These are phyloP conservation scores for Triadica sebifera DNA, from an alignment of 345 rosid species.

Conservation along the genomic window DNA sequence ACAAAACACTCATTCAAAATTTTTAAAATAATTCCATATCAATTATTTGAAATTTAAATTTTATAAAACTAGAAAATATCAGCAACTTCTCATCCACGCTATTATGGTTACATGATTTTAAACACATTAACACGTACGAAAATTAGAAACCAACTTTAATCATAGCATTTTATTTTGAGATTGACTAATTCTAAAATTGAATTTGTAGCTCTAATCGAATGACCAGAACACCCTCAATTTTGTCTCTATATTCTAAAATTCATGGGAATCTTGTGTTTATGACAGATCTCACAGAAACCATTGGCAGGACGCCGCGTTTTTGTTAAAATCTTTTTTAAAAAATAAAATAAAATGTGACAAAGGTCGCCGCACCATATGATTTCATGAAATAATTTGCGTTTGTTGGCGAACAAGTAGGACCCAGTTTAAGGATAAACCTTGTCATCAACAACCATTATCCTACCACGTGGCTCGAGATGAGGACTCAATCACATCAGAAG, in stretches of 20 bases:
- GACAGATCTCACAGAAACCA: constrained; percentile 21
- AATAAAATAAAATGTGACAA: neutral
- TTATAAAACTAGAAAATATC: no score
- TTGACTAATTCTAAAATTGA: constrained; percentile 1
- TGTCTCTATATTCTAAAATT: neutral
- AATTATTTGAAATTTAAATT: no score
- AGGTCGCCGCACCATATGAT: neutral
- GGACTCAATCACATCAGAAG: neutral
- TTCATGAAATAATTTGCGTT: neutral
- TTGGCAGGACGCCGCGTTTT: constrained; percentile 49
- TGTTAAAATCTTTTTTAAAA: neutral
- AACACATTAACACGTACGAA: neutral
- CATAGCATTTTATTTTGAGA: neutral
- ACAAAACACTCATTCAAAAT: no score
- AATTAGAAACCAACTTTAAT: neutral
- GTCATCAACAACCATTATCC: neutral
- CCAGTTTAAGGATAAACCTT: constrained; percentile 27
- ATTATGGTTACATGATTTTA: no score
- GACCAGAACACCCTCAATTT: constrained; percentile 7
- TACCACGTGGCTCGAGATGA: constrained; percentile 19
- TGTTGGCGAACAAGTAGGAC: constrained; percentile 19
- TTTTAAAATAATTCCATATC: no score
- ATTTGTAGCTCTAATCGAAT: neutral
- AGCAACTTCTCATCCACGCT: no score
- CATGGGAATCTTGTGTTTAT: neutral